A percentile compares a stretch with the other conserved stretches of the same genome.
These are phyloP conservation scores for Talaromyces sp. DNA, from an alignment of 2,329 filamentous ascomycete species.

Conservation along the genomic window DNA sequence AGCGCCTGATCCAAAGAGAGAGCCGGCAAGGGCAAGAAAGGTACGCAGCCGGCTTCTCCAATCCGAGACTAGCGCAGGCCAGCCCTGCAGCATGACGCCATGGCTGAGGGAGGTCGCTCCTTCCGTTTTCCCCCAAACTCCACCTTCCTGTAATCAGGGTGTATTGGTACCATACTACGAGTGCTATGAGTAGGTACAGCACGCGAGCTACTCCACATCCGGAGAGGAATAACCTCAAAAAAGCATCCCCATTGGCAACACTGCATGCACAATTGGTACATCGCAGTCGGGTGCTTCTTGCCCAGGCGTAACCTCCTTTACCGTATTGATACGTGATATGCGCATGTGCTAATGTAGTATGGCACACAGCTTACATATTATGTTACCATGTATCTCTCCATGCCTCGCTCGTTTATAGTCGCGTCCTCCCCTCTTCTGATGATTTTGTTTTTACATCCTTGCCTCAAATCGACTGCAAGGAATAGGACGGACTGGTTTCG, in stretches of 20 bases:
- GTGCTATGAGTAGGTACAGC: background rate
- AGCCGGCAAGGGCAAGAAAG: background rate
- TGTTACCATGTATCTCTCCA: background rate
- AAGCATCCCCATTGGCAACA: background rate
- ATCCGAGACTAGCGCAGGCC: conserved; percentile 3
- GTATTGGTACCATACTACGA: background rate
- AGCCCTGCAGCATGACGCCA: conserved; percentile 14
- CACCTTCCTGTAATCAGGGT: background rate
- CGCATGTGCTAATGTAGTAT: background rate
- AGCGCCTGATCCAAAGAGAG: background rate
- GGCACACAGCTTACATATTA: background rate
- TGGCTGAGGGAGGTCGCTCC: background rate
- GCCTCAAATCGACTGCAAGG: background rate
- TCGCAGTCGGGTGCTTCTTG: background rate
- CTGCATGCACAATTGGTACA: background rate
- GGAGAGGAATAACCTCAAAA: background rate
- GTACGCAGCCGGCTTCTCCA: conserved; percentile 13
- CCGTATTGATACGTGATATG: background rate
- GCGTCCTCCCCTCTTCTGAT: background rate
- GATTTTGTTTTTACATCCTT: background rate
- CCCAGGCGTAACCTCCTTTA: background rate
- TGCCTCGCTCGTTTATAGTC: background rate
- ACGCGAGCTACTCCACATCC: conserved; percentile 18
- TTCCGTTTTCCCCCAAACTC: conserved; percentile 12
- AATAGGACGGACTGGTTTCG: background rate